phyloP scores from a whole-genome alignment of 1,284 basidiomycete genomes.

The Mycena sp. region DNA sequence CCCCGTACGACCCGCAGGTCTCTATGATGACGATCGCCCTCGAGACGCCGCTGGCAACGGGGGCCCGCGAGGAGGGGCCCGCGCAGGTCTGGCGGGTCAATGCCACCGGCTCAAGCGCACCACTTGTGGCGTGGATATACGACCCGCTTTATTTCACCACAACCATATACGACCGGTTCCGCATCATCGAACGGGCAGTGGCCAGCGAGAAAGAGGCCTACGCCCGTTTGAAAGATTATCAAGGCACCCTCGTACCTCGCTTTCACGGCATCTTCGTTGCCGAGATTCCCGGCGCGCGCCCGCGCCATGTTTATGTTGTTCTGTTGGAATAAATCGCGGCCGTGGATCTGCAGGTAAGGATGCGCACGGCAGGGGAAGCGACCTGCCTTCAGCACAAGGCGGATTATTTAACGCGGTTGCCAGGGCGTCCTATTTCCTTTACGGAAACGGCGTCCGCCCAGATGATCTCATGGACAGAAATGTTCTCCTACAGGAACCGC shows the following conservation, averaged over 20 bases:
- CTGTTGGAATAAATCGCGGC: slow-evolving; percentile 1
- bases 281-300: background rate
- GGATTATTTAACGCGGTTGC: slow-evolving; percentile 4
- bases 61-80: background rate
- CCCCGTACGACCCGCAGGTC: background rate
- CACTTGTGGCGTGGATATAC: slow-evolving; percentile 9
- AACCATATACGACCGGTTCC: background rate
- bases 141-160: background rate
- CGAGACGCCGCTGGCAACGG: background rate
- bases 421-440: background rate
- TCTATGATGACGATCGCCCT: background rate
- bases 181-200: background rate
- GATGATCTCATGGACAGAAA: slow-evolving; percentile 9
- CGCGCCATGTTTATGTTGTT: slow-evolving; percentile 3
- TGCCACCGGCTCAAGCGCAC: background rate
- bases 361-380: background rate
- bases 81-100: background rate
- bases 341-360: background rate
- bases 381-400: background rate
- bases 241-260: background rate
- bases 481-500: background rate
- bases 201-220: background rate
- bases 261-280: slow-evolving; percentile 3
- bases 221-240: background rate
- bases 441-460: background rate